A percentile compares a stretch with the other conserved stretches of the same genome.
These are phyloP conservation scores for Wallemia mellicola DNA, from an alignment of 1,284 basidiomycete genomes.

Conservation along the genomic window DNA sequence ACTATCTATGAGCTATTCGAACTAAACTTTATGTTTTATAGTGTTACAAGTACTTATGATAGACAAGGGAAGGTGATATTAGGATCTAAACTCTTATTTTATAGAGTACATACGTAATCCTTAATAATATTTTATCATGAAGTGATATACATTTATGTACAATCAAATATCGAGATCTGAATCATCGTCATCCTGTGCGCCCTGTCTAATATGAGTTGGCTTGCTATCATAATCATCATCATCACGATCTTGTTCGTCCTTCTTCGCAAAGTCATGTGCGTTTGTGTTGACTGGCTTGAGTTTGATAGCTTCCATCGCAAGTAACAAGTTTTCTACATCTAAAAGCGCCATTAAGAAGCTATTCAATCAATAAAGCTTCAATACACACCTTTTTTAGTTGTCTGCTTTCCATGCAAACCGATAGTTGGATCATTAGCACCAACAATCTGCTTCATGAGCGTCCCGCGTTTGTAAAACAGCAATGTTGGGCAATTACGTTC, in stretches of 20 bases:
- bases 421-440: conserved; percentile 32
- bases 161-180: not conserved
- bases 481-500: conserved; percentile 74
- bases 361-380: too few relatives aligned
- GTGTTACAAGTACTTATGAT: too few relatives aligned
- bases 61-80: too few relatives aligned
- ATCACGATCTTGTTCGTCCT: not conserved
- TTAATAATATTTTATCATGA: too few relatives aligned
- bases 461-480: conserved; percentile 69
- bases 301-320: not conserved
- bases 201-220: not conserved
- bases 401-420: conserved; percentile 29
- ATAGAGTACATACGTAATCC: too few relatives aligned
- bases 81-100: too few relatives aligned
- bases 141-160: not conserved
- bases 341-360: not conserved
- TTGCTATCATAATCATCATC: not conserved
- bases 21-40: too few relatives aligned
- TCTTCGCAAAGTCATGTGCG: not conserved
- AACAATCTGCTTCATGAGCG: conserved; percentile 56
- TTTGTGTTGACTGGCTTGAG: not conserved
- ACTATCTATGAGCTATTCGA: too few relatives aligned
- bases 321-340: not conserved
- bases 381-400: conserved; percentile 40
- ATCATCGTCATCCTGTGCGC: not conserved